These are phyloP conservation scores for Diplodia corticola DNA, from an alignment of 2,329 filamentous ascomycete species.

Conservation along the genomic window DNA sequence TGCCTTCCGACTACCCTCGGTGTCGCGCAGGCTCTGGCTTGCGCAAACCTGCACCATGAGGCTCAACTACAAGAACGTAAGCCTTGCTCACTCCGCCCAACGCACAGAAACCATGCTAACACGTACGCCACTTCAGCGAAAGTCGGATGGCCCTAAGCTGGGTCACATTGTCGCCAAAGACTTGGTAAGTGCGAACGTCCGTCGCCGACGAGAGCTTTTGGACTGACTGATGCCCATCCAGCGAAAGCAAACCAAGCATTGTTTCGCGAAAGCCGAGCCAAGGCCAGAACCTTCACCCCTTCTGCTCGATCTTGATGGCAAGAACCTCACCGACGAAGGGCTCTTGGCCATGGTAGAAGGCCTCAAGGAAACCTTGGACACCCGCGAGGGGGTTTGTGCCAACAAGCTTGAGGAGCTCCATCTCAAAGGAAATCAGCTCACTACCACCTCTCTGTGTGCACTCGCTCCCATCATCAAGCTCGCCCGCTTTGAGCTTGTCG, in stretches of 20 bases:
- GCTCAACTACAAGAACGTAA: conserved; percentile 44
- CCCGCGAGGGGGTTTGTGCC: conserved; percentile 29
- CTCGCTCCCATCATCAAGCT: conserved; percentile 45
- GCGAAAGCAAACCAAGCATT: conserved; percentile 33
- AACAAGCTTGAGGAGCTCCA: conserved; percentile 50
- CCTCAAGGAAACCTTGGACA: conserved; percentile 42
- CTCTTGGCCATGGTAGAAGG: conserved; percentile 46
- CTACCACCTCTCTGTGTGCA: conserved; percentile 41
- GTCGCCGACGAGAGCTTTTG: conserved; percentile 28
- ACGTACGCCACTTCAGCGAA: conserved; percentile 37
- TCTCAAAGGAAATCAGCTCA: conserved; percentile 48
- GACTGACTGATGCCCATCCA: conserved; percentile 28
- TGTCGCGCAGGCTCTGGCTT: neutral
- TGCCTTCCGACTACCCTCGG: neutral
- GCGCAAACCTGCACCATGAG: conserved; percentile 27
- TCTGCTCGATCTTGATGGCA: conserved; percentile 49
- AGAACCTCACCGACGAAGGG: conserved; percentile 49
- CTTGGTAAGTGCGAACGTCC: conserved; percentile 35
- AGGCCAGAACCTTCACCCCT: conserved; percentile 34
- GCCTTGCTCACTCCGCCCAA: conserved; percentile 20
- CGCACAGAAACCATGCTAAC: neutral
- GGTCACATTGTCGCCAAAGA: conserved; percentile 49
- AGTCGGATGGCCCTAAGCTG: conserved; percentile 48
- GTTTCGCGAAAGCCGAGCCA: conserved; percentile 30
- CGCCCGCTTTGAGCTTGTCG: conserved; percentile 47